Base-by-base conservation (phyloP, 2,329 filamentous ascomycete genomes). In the Escovopsis sp. region DNA sequence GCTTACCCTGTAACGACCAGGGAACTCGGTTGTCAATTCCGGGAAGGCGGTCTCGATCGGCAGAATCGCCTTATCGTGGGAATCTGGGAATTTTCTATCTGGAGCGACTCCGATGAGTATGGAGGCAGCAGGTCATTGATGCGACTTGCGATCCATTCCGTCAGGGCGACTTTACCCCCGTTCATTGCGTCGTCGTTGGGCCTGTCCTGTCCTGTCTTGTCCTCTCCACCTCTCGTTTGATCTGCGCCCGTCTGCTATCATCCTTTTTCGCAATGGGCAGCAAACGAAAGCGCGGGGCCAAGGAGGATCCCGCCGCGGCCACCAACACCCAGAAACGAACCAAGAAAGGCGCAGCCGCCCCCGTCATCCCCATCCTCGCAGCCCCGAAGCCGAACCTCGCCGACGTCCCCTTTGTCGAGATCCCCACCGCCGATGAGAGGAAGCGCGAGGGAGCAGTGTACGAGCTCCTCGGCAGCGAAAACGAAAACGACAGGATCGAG, bases 391-490 rank as follows among this genome's bases (percentile, higher is more conserved):
- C 53, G 6, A 49, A 50, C 7, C 48, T 62, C 26, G 59, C 60
- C 40, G 61, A 61, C 46, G 51, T 53, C 32, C 60, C 59, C 4
- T 80, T 80, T 50, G 57, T 70, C 49, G 71, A 75, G 47, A 61
- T 69, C 6, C 65, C 68, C 9, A 63, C 61, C 41, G 63, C 65
- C 38, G 69, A 73, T 33, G 72, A 78, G 45, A 67, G 74, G 46
- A 70, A 68, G 51, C 64, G 74, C 48, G 76, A 80, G 53, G 72
- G 72, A 3, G 60, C 62, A 3, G 63, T 81, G 3, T 82, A 82
- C 56, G 70, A 80, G 23, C 61, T 72, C 1, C 68, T 82, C 1
- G 72, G 73, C 30, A 79, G 74, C 49, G 73, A 77, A 49, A 73
- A 78, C 49, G 60, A 62, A 15, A 58, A 61, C 12, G 69, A 78